phyloP scores from a whole-genome alignment of 495 filamentous ascomycete species.

The Barbatosphaeria neglecta region DNA sequence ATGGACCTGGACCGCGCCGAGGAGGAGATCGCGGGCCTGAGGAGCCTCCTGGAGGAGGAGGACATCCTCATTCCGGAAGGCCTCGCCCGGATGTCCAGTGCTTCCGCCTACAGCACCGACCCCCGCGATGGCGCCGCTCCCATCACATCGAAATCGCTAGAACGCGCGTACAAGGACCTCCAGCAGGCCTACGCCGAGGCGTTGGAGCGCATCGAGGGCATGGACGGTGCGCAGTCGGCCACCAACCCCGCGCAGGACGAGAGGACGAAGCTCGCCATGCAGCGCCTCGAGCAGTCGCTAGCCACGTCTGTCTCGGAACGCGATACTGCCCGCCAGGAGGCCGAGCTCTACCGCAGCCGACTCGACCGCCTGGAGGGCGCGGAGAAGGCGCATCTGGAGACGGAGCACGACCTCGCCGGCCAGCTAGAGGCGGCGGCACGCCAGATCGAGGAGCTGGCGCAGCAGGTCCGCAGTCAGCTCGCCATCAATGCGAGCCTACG shows the following conservation, averaged over 20 bases:
- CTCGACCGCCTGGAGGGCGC: slow-evolving; percentile 50
- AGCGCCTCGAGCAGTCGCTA: slow-evolving; percentile 51
- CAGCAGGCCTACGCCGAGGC: slow-evolving; percentile 47
- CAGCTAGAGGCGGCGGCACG: slow-evolving; percentile 60
- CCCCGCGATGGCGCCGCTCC: slow-evolving; percentile 12
- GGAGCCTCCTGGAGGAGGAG: slow-evolving; percentile 71
- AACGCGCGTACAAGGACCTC: slow-evolving; percentile 68
- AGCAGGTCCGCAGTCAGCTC: slow-evolving; percentile 67
- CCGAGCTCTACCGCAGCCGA: slow-evolving; percentile 45
- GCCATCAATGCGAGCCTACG: slow-evolving; percentile 63
- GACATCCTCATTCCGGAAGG: slow-evolving; percentile 60
- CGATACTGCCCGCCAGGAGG: slow-evolving; percentile 52
- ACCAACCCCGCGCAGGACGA: slow-evolving; percentile 27
- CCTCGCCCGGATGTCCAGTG: slow-evolving; percentile 35
- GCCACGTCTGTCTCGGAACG: slow-evolving; percentile 59
- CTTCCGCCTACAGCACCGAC: slow-evolving; percentile 7
- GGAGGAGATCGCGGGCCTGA: slow-evolving; percentile 75
- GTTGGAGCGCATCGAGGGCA: slow-evolving; percentile 42
- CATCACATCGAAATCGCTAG: slow-evolving; percentile 59
- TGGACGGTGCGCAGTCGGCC: slow-evolving; percentile 27
- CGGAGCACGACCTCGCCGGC: slow-evolving; percentile 49
- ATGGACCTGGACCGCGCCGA: slow-evolving; percentile 96
- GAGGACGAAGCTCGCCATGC: slow-evolving; percentile 45
- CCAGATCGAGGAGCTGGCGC: slow-evolving; percentile 64
- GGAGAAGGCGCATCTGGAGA: slow-evolving; percentile 49